Evolutionary conservation across 2,329 filamentous ascomycete genomes (phyloP), one percentile per base, ranked within the genome.

Genomic region (Falciphora oryzae): DNA sequence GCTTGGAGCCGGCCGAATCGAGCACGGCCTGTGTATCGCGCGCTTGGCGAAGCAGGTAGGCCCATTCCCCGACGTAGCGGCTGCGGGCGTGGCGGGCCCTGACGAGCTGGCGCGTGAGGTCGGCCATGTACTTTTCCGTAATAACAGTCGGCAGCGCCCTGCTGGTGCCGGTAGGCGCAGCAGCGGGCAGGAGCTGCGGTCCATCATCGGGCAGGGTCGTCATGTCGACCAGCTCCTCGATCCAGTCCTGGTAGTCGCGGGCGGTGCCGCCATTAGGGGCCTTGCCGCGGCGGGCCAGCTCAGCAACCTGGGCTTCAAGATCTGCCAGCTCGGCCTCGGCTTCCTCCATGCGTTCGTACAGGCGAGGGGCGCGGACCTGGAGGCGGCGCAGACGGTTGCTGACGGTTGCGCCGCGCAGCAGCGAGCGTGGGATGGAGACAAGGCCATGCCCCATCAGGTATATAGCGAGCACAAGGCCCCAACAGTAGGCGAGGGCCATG

Each of bases 361-460:
- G 79, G 70, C 85, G 89, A 1, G 93, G 93, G 6, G 95, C 95
- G 67, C 89, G 85, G 11, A 82, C 81, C 73, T 98, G 93, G 50
- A 97, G 80, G 50, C 90, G 83, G 66, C 88, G 88, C 60, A 99
- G 76, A 65, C 89, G 85, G 61, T 86, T 86, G 68, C 88, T 90
- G 59, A 93, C 86, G 72, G 88, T 92, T 38, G 93, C 89, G 72
- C 92, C 90, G 66, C 89, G 87, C 71, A 95, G 89, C 22, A 99
- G 80, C 53, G 85, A 86, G 68, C 94, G 84, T 0, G 95, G 95
- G 65, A 99, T 90, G 1, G 93, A 90, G 38, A 99, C 95, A 31
- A 99, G 82, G 10, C 95, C 95, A 75, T 99, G 95, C 8, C 95
- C 95, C 94, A 99, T 98, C 57, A 99, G 83, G 73, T 97, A 98